Conservation (phyloP, 1,284 basidiomycete genomes). For the Ganoderma meredithae region DNA sequence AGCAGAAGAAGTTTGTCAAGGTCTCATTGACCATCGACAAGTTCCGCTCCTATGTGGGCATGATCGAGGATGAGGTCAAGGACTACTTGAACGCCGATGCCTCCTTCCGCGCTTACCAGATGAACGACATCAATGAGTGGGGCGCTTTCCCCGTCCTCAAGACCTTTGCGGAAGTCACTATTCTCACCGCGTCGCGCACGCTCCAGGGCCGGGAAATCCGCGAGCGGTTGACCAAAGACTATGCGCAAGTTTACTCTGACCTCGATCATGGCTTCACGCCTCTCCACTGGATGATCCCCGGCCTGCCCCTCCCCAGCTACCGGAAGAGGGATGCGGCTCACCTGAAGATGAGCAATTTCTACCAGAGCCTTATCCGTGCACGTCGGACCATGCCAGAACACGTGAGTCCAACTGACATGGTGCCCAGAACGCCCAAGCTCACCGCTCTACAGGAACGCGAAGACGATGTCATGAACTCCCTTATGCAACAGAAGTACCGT, state of each 20-base stretch:
- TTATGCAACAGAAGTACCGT: constrained; percentile 89
- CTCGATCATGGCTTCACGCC: constrained; percentile 94
- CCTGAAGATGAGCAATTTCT: constrained; percentile 94
- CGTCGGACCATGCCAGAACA: constrained; percentile 65
- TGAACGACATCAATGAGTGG: constrained; percentile 73
- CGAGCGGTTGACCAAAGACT: constrained; percentile 79
- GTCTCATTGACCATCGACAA: constrained; percentile 94
- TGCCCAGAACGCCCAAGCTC: constrained; percentile 4
- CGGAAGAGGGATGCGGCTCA: constrained; percentile 89
- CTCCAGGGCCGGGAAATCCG: constrained; percentile 95
- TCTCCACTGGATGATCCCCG: constrained; percentile 94
- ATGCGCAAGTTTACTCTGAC: constrained; percentile 89
- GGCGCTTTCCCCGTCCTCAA: constrained; percentile 78
- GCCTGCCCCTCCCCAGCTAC: constrained; percentile 92
- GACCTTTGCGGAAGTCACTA: constrained; percentile 91
- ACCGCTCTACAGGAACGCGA: constrained; percentile 57
- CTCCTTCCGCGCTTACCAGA: constrained; percentile 67
- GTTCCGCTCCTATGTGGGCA: constrained; percentile 88
- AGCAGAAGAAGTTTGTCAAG: constrained; percentile 99
- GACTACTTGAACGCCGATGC: constrained; percentile 72
- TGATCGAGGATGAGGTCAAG: constrained; percentile 89
- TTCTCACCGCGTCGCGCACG: constrained; percentile 92
- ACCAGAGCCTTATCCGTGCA: constrained; percentile 86
- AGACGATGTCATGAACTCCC: constrained; percentile 93
- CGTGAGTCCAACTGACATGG: constrained; percentile 37